Conservation (phyloP, 345 rosid genomes). For the Rhizophora mangle region DNA sequence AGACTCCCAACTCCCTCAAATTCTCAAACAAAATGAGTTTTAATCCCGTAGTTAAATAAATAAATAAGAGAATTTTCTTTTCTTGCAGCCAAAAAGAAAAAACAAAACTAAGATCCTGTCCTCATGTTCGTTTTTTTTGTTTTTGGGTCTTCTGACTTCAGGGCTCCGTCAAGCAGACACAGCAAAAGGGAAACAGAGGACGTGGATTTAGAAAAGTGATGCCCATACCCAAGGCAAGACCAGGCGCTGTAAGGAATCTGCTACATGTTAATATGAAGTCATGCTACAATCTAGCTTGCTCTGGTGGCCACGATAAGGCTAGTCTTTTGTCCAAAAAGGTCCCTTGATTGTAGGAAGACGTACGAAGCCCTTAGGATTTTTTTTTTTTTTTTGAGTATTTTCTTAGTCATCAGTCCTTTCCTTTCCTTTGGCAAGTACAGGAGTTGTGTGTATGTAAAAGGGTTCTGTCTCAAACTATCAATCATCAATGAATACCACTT, state of each 20-base stretch:
- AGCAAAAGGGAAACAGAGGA: conserved; percentile 20
- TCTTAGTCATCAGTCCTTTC: neutral
- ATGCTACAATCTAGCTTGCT: conserved; percentile 27
- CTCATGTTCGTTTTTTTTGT: neutral
- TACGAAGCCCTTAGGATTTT: neutral
- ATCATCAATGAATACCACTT: neutral
- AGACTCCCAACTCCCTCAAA: too few relatives aligned
- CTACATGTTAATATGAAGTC: conserved; percentile 20
- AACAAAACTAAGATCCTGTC: neutral
- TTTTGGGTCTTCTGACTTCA: conserved; percentile 2
- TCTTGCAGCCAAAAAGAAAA: neutral
- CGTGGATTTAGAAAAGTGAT: conserved; percentile 17
- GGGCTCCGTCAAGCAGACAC: conserved; percentile 6
- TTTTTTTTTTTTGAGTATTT: neutral
- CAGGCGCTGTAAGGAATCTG: conserved; percentile 24
- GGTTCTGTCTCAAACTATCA: neutral
- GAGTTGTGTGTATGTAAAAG: neutral
- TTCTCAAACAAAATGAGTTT: too few relatives aligned
- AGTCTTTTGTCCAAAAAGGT: conserved; percentile 16
- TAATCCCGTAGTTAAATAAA: too few relatives aligned
- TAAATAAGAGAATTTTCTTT: neutral
- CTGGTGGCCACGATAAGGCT: conserved; percentile 9
- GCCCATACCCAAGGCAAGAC: conserved; percentile 12
- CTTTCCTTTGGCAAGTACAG: neutral
- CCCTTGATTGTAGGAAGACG: conserved; percentile 9